phyloP scores from a whole-genome alignment of 2,329 filamentous ascomycete genomes.

The Penicillium crustosum region DNA sequence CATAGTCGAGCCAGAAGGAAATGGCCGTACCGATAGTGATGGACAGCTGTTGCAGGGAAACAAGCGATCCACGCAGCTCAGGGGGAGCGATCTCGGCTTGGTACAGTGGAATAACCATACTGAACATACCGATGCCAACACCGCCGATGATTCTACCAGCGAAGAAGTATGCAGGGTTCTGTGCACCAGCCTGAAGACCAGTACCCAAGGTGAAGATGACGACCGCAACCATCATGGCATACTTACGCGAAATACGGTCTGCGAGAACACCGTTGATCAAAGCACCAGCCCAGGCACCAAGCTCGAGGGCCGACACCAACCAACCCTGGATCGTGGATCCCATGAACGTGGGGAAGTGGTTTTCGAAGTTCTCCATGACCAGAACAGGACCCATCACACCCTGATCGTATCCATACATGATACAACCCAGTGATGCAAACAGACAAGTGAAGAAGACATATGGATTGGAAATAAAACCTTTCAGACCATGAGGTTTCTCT shows the following conservation, averaged over 20 bases:
- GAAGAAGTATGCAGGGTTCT: constrained; percentile 31
- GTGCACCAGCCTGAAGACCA: constrained; percentile 29
- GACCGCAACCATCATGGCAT: constrained; percentile 37
- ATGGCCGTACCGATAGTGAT: constrained; percentile 58
- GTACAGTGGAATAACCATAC: constrained; percentile 34
- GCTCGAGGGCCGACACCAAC: constrained; percentile 35
- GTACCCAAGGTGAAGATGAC: constrained; percentile 37
- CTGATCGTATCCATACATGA: constrained; percentile 40
- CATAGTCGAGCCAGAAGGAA: constrained; percentile 57
- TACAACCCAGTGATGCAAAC: constrained; percentile 38
- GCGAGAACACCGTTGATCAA: constrained; percentile 33
- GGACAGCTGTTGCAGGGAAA: constrained; percentile 64
- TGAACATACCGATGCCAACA: constrained; percentile 33
- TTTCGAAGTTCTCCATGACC: constrained; percentile 40
- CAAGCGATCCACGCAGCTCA: constrained; percentile 65
- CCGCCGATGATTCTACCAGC: constrained; percentile 31
- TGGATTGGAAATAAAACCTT: constrained; percentile 44
- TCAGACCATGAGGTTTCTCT: constrained; percentile 39
- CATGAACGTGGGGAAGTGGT: constrained; percentile 35
- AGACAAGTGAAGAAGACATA: constrained; percentile 42
- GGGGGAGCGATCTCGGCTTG: constrained; percentile 50
- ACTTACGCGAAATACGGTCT: constrained; percentile 34
- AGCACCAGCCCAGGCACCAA: constrained; percentile 38
- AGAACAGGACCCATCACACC: constrained; percentile 38
- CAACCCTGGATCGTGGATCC: constrained; percentile 36